Evolutionary conservation across 352 stramenopile species (phyloP).

Genomic region (Phytophthora colocasiae): DNA sequence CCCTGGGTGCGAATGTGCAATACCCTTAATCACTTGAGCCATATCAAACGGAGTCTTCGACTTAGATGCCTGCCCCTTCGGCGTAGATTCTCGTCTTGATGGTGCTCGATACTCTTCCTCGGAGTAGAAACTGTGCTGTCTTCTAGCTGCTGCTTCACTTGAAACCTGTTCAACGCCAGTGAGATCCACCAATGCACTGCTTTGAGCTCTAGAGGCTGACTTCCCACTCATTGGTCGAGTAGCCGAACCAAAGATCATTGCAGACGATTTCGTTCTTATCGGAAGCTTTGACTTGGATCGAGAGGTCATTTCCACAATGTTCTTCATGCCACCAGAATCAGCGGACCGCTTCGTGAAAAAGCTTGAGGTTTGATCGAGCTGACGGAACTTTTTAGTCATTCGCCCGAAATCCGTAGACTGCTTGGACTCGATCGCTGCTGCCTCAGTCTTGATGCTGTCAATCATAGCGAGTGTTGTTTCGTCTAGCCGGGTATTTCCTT

Average conservation of each 20-base stretch:
- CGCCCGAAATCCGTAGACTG: constrained; percentile 73
- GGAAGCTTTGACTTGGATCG: constrained; percentile 38
- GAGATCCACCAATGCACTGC: constrained; percentile 49
- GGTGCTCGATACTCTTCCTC: constrained; percentile 60
- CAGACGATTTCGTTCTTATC: constrained; percentile 12
- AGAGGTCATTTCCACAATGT: constrained; percentile 29
- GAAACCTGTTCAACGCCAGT: constrained; percentile 51
- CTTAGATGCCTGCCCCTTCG: constrained; percentile 30
- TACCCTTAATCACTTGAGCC: constrained; percentile 67
- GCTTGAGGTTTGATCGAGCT: constrained; percentile 53
- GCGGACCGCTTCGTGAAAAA: constrained; percentile 64
- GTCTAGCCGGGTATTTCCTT: constrained; percentile 57
- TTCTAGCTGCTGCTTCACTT: constrained; percentile 60
- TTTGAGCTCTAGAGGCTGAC: constrained; percentile 61
- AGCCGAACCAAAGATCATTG: constrained; percentile 23
- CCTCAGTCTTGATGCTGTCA: constrained; percentile 59
- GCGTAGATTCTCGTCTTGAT: constrained; percentile 24
- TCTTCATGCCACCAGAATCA: constrained; percentile 14
- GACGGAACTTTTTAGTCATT: constrained; percentile 70
- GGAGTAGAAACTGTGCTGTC: constrained; percentile 78
- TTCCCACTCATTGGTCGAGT: constrained; percentile 66
- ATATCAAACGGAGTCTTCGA: constrained; percentile 67
- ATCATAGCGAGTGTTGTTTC: constrained; percentile 55
- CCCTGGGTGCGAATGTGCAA: constrained; percentile 57
- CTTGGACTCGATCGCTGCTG: constrained; percentile 63